Base-by-base conservation (phyloP, 2,329 filamentous ascomycete species). In the Neoscytalidium dimidiatum region DNA sequence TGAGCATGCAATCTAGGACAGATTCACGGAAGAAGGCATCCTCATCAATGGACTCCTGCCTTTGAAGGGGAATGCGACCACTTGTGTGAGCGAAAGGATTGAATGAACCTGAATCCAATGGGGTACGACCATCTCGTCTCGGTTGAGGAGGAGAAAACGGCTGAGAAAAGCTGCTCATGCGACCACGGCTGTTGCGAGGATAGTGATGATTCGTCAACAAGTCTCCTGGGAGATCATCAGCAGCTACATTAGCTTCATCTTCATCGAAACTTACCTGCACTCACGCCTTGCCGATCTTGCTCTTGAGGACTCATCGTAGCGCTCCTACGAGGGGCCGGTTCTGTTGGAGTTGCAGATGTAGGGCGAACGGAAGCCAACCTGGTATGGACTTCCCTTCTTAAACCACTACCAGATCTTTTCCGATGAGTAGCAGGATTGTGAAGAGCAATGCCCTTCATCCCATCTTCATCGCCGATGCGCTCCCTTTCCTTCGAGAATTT, bases 1-100 rank as follows among this genome's bases (percentile, higher is more conserved):
- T 97, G 78, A 97, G 94, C 81, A 99, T 96, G 74, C 95, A 98
- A 70, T 97, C 92, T 23, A 98, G 80, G 17, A 99, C 92, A 0
- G 93, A 96, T 66, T 92, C 89, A 44, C 96, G 86, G 77, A 99
- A 98, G 6, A 96, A 78, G 52, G 90, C 87, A 71, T 97, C 94
- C 74, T 98, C 95, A 69, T 97, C 92, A 7, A 93, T 80, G 0
- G 91, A 90, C 64, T 97, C 93, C 69, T 94, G 88, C 4, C 90
- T 86, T 71, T 92, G 90, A 49, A 88, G 78, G 2, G 75, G 76
- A 31, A 75, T 75, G 11, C 74, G 76, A 66, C 64, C 69, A 75
- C 53, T 63, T 70, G 41, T 68, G 72, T 68, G 66, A 28, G 72
- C 71, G 62, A 82, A 81, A 1, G 76, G 77, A 67, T 82, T 79